Conservation (phyloP, 139 green algal genomes). For the Chlamydomonas schloesseri region DNA sequence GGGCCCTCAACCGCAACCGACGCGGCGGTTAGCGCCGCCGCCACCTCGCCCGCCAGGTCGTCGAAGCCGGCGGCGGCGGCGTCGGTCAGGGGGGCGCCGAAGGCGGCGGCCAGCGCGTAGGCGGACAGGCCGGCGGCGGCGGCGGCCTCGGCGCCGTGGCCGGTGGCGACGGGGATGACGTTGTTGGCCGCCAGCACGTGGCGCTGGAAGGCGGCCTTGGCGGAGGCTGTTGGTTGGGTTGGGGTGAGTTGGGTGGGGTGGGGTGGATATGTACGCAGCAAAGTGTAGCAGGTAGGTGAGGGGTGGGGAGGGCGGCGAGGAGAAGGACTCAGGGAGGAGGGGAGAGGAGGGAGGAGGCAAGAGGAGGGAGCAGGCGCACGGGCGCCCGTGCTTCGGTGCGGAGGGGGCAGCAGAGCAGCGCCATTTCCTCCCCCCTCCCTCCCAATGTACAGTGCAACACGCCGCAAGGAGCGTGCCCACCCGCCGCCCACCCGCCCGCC, state of each 20-base stretch:
- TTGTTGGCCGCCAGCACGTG: slow-evolving; percentile 35
- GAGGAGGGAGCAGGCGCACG: no score
- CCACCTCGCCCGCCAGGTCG: slow-evolving; percentile 42
- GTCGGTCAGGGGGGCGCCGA: slow-evolving; percentile 35
- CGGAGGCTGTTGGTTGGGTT: neutral
- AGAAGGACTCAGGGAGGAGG: no score
- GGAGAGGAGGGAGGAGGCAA: no score
- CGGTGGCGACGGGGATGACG: slow-evolving; percentile 17
- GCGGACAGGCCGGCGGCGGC: slow-evolving; percentile 6
- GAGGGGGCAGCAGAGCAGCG: no score
- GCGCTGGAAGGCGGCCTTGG: slow-evolving; percentile 30
- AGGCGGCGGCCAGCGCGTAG: slow-evolving; percentile 34
- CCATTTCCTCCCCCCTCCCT: no score
- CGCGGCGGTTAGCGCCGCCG: slow-evolving; percentile 25
- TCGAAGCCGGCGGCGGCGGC: slow-evolving; percentile 22
- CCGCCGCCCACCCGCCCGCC: no score
- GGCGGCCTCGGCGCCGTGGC: neutral
- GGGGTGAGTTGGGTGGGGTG: no score
- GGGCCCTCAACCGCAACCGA: slow-evolving; percentile 11
- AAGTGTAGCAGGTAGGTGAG: neutral
- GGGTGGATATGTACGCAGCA: no score
- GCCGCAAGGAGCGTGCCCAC: no score
- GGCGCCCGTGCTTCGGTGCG: no score
- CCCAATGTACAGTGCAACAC: no score
- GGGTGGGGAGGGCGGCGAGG: no score